These are phyloP conservation scores for Serendipita indica DNA, from an alignment of 768 basidiomycete genomes.

Conservation along the genomic window DNA sequence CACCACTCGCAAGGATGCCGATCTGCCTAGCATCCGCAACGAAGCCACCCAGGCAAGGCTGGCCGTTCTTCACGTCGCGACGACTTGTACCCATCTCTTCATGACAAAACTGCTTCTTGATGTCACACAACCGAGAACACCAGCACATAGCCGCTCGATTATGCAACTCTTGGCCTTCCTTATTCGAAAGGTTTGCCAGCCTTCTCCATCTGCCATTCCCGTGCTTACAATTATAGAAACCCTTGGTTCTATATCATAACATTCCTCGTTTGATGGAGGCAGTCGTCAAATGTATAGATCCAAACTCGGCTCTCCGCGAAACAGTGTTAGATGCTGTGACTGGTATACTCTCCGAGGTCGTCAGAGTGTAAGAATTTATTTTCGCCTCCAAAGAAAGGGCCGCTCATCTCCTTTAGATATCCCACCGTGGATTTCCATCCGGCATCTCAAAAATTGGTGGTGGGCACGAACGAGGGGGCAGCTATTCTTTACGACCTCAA, in stretches of 20 bases:
- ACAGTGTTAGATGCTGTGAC: conserved; percentile 84
- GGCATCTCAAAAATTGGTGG: conserved; percentile 71
- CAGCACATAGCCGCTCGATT: conserved; percentile 71
- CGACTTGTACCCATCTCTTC: conserved; percentile 70
- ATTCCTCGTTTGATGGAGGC: conserved; percentile 82
- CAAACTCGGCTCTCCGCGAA: conserved; percentile 63
- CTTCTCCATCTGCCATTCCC: not conserved
- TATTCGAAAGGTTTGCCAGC: conserved; percentile 57
- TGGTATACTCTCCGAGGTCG: conserved; percentile 88
- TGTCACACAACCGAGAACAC: conserved; percentile 53
- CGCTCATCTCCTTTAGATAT: conserved; percentile 35
- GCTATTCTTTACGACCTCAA: conserved; percentile 94
- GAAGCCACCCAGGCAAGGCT: conserved; percentile 62
- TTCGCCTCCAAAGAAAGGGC: not conserved
- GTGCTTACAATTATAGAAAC: conserved; percentile 39
- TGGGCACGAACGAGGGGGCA: conserved; percentile 89
- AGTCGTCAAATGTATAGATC: conserved; percentile 92
- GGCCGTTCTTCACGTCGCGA: conserved; percentile 75
- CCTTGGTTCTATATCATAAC: conserved; percentile 68
- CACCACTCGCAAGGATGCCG: conserved; percentile 49
- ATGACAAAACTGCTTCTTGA: conserved; percentile 90
- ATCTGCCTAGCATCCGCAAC: conserved; percentile 39
- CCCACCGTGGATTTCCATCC: conserved; percentile 91
- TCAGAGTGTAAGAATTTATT: conserved; percentile 52
- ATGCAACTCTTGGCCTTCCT: conserved; percentile 90